A percentile compares a stretch with the other conserved stretches of the same genome.
Evolutionary conservation across 768 basidiomycete species (phyloP).

Genomic region (Leccinum rimulosum): DNA sequence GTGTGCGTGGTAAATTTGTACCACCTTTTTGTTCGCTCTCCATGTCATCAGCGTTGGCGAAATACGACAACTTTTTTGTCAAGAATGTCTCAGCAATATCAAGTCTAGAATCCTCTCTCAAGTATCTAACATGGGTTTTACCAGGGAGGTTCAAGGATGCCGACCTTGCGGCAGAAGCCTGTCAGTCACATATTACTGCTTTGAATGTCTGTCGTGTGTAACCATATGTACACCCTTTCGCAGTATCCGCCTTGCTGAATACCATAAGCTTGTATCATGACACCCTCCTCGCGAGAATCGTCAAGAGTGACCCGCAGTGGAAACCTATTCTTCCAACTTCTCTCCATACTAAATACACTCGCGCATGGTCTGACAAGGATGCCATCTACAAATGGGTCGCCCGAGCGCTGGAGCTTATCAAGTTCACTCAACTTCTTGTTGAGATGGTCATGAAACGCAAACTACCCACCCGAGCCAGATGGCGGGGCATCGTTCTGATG

Average conservation of each 20-base stretch:
- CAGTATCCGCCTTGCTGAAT: slow-evolving; percentile 88
- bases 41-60: slow-evolving; percentile 64
- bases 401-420: slow-evolving; percentile 69
- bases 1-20: slow-evolving; percentile 10
- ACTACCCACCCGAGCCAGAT: slow-evolving; percentile 59
- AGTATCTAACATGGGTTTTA: slow-evolving; percentile 92
- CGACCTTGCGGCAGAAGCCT: slow-evolving; percentile 89
- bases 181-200: slow-evolving; percentile 51
- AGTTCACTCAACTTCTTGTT: slow-evolving; percentile 78
- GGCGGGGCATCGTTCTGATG: slow-evolving; percentile 74
- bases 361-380: slow-evolving; percentile 76
- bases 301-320: slow-evolving; percentile 63
- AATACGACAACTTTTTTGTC: slow-evolving; percentile 81
- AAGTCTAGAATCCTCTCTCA: slow-evolving; percentile 82
- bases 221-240: slow-evolving; percentile 9
- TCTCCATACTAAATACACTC: slow-evolving; percentile 85
- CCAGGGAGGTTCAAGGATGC: slow-evolving; percentile 98
- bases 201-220: slow-evolving; percentile 12
- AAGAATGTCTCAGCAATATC: slow-evolving; percentile 84
- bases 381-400: slow-evolving; percentile 75
- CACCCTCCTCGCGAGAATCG: slow-evolving; percentile 72
- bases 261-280: slow-evolving; percentile 94
- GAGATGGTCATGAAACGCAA: slow-evolving; percentile 87
- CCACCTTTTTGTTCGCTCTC: not conserved
- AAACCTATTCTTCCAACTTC: slow-evolving; percentile 73